Percentiles rank a stretch among this genome's conserved stretches.
phyloP scores from a whole-genome alignment of 1,284 basidiomycete species.

The Apiotrichum laibachii region DNA sequence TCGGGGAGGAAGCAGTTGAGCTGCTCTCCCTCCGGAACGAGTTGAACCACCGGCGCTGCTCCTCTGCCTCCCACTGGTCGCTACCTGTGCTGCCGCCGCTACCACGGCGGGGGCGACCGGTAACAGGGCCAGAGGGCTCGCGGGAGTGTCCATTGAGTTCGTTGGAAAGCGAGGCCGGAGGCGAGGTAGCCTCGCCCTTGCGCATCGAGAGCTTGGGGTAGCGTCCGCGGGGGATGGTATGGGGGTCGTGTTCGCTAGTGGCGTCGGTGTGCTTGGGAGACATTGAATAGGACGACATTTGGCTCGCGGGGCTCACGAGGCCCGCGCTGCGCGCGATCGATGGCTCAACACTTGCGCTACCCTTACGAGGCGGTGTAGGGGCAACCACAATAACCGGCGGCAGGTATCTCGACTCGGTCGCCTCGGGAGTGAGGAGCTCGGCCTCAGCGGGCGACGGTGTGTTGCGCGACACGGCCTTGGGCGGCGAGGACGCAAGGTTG shows the following conservation, averaged over 20 bases:
- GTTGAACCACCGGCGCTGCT: not conserved
- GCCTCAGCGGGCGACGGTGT: slow-evolving; percentile 2
- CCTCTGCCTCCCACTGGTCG: slow-evolving; percentile 1
- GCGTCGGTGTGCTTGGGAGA: not conserved
- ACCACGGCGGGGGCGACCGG: not conserved
- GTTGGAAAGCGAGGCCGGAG: too few species aligned
- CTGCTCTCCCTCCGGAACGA: not conserved
- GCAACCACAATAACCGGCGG: slow-evolving; percentile 3
- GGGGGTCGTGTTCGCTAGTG: not conserved
- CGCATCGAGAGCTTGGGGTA: not conserved
- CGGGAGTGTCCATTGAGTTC: too few species aligned
- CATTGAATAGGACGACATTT: not conserved
- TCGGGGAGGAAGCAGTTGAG: not conserved
- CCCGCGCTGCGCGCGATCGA: not conserved
- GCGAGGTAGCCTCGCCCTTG: not conserved
- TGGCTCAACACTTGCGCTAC: not conserved
- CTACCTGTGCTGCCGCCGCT: not conserved
- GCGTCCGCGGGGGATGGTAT: not conserved
- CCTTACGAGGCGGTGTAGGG: not conserved
- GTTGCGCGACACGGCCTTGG: not conserved
- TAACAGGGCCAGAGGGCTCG: too few species aligned
- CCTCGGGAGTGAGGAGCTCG: not conserved
- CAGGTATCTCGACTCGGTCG: not conserved
- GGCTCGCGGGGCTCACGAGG: not conserved
- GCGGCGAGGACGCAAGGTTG: not conserved